Evolutionary conservation across 2,329 filamentous ascomycete species (phyloP).

Genomic region (Paecilomyces sp.): DNA sequence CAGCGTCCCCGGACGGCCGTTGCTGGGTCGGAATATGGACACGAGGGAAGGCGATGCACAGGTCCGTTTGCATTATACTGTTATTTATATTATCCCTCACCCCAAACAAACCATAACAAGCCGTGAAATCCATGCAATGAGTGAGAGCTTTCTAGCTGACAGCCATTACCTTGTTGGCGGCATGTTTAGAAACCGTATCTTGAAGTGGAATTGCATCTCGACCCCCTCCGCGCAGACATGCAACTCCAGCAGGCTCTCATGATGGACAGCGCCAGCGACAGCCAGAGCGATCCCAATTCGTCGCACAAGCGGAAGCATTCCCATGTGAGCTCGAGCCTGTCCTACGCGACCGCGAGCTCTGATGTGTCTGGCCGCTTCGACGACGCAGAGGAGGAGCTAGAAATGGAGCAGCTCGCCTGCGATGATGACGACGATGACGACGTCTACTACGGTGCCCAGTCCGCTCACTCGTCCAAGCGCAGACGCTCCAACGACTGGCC

Average conservation of each 20-base stretch:
- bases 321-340: conserved; percentile 13
- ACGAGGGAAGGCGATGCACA: neutral
- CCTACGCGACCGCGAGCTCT: conserved; percentile 14
- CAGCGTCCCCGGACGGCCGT: neutral
- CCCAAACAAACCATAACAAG: neutral
- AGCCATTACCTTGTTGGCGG: neutral
- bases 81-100: neutral
- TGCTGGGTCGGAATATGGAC: neutral
- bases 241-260: conserved; percentile 17
- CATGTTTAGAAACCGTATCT: conserved; percentile 4
- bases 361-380: conserved; percentile 28
- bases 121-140: neutral
- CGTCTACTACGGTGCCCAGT: neutral
- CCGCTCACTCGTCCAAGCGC: conserved; percentile 32
- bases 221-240: conserved; percentile 13
- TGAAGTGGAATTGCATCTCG: conserved; percentile 11
- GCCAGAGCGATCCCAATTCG: conserved; percentile 8
- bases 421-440: conserved; percentile 7
- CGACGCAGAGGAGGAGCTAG: conserved; percentile 23
- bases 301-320: conserved; percentile 23
- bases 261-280: conserved; percentile 8
- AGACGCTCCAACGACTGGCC: conserved; percentile 41
- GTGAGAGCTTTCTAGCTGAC: neutral
- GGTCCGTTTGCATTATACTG: neutral
- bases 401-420: conserved; percentile 10